Evolutionary conservation across 176 grass and related monocot genomes (phyloP).

Genomic region (Aegilops umbellulata): DNA sequence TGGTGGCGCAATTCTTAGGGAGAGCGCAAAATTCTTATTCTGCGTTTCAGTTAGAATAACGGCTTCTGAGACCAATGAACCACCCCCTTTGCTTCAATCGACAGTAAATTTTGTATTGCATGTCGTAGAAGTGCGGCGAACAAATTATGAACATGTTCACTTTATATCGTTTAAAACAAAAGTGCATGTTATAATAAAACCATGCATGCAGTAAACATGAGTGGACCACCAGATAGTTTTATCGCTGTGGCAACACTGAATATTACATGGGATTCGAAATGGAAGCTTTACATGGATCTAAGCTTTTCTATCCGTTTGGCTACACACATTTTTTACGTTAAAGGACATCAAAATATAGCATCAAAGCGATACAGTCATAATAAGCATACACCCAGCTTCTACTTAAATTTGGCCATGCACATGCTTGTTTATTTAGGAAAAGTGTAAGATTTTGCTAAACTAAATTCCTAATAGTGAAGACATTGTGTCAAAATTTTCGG

Average conservation of each 20-base stretch:
- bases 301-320: background rate
- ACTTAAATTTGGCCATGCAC: background rate
- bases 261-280: background rate
- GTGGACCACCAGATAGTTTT: background rate
- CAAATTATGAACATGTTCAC: background rate
- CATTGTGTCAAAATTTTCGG: background rate
- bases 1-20: background rate
- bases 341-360: too few relatives aligned
- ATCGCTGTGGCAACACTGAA: background rate
- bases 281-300: background rate
- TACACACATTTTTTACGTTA: too few relatives aligned
- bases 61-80: background rate
- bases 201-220: background rate
- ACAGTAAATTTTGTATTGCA: background rate
- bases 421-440: background rate
- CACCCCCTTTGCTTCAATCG: background rate
- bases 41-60: background rate
- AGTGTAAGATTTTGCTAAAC: background rate
- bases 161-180: background rate
- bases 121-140: background rate
- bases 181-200: background rate
- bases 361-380: too few relatives aligned
- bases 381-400: too few relatives aligned
- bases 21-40: background rate
- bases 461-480: background rate